A percentile compares a stretch with the other conserved stretches of the same genome.
Evolutionary conservation across 2,329 filamentous ascomycete species (phyloP).

Genomic region (Colletotrichum sp.): DNA sequence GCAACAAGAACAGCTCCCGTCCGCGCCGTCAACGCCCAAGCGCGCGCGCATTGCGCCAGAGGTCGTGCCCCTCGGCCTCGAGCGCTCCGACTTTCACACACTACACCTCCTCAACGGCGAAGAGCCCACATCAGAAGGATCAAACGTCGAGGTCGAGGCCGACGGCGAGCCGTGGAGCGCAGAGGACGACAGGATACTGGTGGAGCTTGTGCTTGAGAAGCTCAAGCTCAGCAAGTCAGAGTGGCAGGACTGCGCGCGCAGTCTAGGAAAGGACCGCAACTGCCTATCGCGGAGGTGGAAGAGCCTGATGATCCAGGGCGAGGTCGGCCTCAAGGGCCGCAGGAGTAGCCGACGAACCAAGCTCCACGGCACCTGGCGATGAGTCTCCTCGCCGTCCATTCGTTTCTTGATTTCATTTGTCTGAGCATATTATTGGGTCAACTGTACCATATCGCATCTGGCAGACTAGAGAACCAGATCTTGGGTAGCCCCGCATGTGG

Average conservation of each 20-base stretch:
- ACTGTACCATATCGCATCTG: neutral
- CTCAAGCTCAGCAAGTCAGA: slow-evolving; percentile 67
- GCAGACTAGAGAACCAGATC: neutral
- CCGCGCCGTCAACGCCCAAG: slow-evolving; percentile 60
- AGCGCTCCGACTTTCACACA: slow-evolving; percentile 62
- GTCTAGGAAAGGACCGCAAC: slow-evolving; percentile 63
- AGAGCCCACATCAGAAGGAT: slow-evolving; percentile 31
- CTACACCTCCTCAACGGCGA: slow-evolving; percentile 41
- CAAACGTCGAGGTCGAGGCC: slow-evolving; percentile 46
- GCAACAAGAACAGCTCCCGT: slow-evolving; percentile 23
- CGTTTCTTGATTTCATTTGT: neutral
- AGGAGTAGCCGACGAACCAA: slow-evolving; percentile 48
- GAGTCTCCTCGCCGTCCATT: neutral
- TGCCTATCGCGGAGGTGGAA: slow-evolving; percentile 67
- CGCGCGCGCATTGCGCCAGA: slow-evolving; percentile 65
- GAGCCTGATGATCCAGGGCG: slow-evolving; percentile 63
- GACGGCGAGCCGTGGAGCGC: slow-evolving; percentile 61
- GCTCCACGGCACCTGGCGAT: slow-evolving; percentile 63
- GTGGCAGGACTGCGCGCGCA: slow-evolving; percentile 72
- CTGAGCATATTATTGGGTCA: neutral
- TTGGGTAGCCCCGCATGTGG: neutral
- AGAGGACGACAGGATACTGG: slow-evolving; percentile 68
- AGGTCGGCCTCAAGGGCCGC: slow-evolving; percentile 61
- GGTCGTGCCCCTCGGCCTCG: slow-evolving; percentile 64
- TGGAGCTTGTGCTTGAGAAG: slow-evolving; percentile 73